Evolutionary conservation across 2,329 filamentous ascomycete genomes (phyloP), one percentile per base, ranked within the genome.

Genomic region (Biscogniauxia marginata): DNA sequence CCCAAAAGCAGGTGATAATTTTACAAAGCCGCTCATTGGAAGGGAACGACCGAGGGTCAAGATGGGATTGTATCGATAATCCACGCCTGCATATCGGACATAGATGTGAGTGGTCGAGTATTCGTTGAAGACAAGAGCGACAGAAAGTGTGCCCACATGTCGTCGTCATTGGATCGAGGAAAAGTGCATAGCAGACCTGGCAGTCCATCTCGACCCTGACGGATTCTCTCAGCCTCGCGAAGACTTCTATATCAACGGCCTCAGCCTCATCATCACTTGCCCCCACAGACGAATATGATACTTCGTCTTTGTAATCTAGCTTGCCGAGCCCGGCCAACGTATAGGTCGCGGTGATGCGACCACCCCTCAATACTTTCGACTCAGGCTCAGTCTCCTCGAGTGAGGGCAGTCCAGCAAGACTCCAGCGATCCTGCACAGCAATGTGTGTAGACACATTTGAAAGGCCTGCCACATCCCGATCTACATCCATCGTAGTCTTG

Each of bases 121-220:
- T 85, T 47, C 89, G 84, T 54, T 86, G 84, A 20, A 96, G 78
- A 70, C 93, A 97, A 57, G 83, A 82, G 19, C 89, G 86, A 71
- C 93, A 97, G 66, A 95, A 93, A 0, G 91, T 96, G 71, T 97
- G 93, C 1, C 93, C 93, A 66, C 93, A 97, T 1, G 84, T 80
- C 0, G 91, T 96, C 0, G 92, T 96, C 51, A 93, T 77, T 0
- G 93, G 91, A 59, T 96, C 89, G 58, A 91, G 77, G 70, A 93
- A 89, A 20, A 96, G 73, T 44, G 86, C 84, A 71, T 93, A 96
- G 73, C 93, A 96, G 56, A 96, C 86, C 65, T 95, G 90, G 63
- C 93, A 97, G 67, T 96, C 91, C 67, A 96, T 77, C 69, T 96
- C 91, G 16, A 79, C 77, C 58, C 86, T 83, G 3, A 84, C 79